Base-by-base conservation (phyloP, 106 monocot genomes). In the Dendrobium huoshanense region DNA sequence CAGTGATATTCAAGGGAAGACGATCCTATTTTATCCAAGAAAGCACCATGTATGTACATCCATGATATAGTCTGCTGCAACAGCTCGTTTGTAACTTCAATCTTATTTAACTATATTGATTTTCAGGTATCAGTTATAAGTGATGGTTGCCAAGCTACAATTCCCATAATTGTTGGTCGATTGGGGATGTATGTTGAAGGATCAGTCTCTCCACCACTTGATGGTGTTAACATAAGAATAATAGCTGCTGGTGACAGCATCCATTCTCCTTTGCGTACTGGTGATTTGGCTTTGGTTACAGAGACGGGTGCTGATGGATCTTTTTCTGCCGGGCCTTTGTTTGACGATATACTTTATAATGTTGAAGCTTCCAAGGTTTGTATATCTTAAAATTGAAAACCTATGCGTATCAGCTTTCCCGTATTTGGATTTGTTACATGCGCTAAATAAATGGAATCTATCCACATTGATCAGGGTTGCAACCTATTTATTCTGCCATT, bases 341-440 rank as follows among this genome's bases (percentile, higher is more conserved):
- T 90, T 86, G 95, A 99, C 85, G 98, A 99, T 79, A 89, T 85
- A 82, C 83, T 19, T 61, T 99, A 99, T 67, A 73, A 70, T 31
- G 81, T 98, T 78, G 89, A 92, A 85, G 97, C 97, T 44, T 92
- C 91, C 42, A 97, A 92, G 91, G 96, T 96, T 43, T 81, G 92
- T 20, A 61, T 79, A 40, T 33, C 24, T 16, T 81, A 41, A 59
- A 43, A 59, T 16, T 41, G 4, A 75, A 51, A 43, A 42, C n/a
- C 74, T 22, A 20, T 74, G 20, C 29, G 20, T 74, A 44, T 74
- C 20, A 15, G 0, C 13, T 19, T 70, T 15, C 2, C 8, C 43
- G 1, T 74, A 7, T 74, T 43, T 74, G 20, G 5, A 74, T 19
- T 41, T 74, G 4, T 70, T 70, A 37, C 37, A 16, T 70, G 2